Evolutionary conservation across 148 eudicot genomes (phyloP).

Genomic region (Camellia lanceoleosa): DNA sequence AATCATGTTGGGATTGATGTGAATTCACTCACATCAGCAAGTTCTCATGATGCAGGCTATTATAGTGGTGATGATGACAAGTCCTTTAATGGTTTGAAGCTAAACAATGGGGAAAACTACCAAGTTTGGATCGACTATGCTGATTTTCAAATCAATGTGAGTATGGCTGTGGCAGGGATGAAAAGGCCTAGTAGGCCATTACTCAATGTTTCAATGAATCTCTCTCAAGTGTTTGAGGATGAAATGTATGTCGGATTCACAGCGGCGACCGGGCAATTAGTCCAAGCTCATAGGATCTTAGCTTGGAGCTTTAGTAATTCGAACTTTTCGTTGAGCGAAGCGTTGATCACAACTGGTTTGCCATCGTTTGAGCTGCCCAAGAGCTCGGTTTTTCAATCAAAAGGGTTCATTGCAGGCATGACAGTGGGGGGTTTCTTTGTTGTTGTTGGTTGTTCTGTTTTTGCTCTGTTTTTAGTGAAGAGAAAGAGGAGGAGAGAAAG

Average conservation of each 20-base stretch:
- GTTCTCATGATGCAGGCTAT: slow-evolving; percentile 19
- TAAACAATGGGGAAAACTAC: slow-evolving; percentile 24
- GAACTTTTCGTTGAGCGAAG: slow-evolving; percentile 18
- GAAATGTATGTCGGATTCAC: slow-evolving; percentile 30
- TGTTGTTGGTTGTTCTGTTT: slow-evolving; percentile 10
- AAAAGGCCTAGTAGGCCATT: slow-evolving; percentile 20
- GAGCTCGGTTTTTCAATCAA: slow-evolving; percentile 15
- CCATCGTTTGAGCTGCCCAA: slow-evolving; percentile 20
- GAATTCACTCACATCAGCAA: slow-evolving; percentile 13
- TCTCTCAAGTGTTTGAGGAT: slow-evolving; percentile 21
- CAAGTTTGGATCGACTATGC: slow-evolving; percentile 28
- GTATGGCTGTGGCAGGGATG: slow-evolving; percentile 19
- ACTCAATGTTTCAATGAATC: slow-evolving; percentile 5
- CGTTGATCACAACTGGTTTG: slow-evolving; percentile 15
- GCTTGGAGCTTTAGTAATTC: slow-evolving; percentile 29
- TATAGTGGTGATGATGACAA: neutral
- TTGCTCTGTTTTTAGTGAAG: slow-evolving; percentile 2
- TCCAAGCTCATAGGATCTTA: slow-evolving; percentile 17
- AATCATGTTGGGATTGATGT: slow-evolving; percentile 23
- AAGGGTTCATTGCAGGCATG: slow-evolving; percentile 23
- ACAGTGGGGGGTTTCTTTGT: slow-evolving; percentile 15
- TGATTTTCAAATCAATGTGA: slow-evolving; percentile 20
- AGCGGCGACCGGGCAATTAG: slow-evolving; percentile 15
- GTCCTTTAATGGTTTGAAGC: slow-evolving; percentile 17
- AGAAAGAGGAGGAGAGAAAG: slow-evolving; percentile 16